Percentiles rank a stretch among this genome's conserved stretches.
Evolutionary conservation across 2,329 filamentous ascomycete genomes (phyloP).

Genomic region (Teratosphaeria destructans): DNA sequence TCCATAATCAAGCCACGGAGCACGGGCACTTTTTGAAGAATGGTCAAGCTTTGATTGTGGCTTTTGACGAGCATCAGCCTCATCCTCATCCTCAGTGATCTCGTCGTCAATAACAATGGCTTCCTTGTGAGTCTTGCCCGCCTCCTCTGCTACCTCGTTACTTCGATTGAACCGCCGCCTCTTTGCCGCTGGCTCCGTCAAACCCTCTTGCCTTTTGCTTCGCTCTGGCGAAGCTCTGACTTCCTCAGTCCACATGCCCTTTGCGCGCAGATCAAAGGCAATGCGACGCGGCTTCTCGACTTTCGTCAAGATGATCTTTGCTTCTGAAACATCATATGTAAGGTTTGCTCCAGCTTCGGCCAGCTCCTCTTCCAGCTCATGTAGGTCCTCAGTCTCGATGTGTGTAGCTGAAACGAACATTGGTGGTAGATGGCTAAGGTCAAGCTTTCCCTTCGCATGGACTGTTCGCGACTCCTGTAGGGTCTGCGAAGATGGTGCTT

Average conservation of each 20-base stretch:
- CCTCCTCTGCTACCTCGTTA: neutral
- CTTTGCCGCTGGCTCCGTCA: neutral
- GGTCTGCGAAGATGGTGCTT: slow-evolving; percentile 3
- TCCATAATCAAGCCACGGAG: neutral
- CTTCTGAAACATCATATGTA: slow-evolving; percentile 63
- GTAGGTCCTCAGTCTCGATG: slow-evolving; percentile 52
- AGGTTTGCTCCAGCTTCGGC: slow-evolving; percentile 44
- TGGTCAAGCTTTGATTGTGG: neutral
- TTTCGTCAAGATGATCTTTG: slow-evolving; percentile 63
- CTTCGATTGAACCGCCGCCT: neutral
- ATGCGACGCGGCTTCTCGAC: slow-evolving; percentile 61
- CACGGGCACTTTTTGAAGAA: neutral
- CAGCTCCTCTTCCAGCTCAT: slow-evolving; percentile 54
- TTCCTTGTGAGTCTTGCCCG: neutral
- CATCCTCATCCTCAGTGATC: slow-evolving; percentile 27
- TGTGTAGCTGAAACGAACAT: slow-evolving; percentile 67
- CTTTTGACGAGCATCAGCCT: slow-evolving; percentile 5
- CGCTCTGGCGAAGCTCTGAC: slow-evolving; percentile 11
- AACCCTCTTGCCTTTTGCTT: neutral
- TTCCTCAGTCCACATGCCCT: slow-evolving; percentile 51
- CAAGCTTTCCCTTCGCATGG: slow-evolving; percentile 11
- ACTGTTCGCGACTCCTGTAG: neutral
- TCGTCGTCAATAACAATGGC: slow-evolving; percentile 8
- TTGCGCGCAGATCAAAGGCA: slow-evolving; percentile 63
- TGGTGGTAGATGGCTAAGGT: slow-evolving; percentile 44